Evolutionary conservation across 441 rosid genomes (phyloP).

Genomic region (Populus hybrid): DNA sequence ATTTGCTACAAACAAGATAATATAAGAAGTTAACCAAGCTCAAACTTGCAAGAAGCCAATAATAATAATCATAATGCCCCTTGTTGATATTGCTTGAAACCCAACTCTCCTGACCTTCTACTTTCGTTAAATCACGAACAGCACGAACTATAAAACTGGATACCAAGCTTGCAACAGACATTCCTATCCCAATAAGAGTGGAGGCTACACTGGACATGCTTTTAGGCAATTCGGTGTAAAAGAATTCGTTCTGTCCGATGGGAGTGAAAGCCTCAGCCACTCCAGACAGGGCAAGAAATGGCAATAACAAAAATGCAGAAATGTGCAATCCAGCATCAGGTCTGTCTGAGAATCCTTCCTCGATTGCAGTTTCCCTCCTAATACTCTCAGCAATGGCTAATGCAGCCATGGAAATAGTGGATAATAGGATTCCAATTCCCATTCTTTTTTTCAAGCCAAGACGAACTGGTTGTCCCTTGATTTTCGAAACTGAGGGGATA

Average conservation of each 20-base stretch:
- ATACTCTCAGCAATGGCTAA: conserved; percentile 38
- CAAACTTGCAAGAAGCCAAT: conserved; percentile 24
- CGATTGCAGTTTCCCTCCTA: conserved; percentile 20
- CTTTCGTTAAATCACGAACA: conserved; percentile 1
- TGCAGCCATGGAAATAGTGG: conserved; percentile 22
- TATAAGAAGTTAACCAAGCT: conserved; percentile 22
- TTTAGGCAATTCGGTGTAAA: conserved; percentile 44
- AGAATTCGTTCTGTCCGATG: conserved; percentile 46
- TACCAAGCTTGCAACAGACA: conserved; percentile 12
- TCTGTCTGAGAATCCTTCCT: conserved; percentile 23
- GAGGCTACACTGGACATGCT: conserved; percentile 50
- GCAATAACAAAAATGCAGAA: conserved; percentile 52
- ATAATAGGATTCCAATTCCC: conserved; percentile 41
- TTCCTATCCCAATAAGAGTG: conserved; percentile 1
- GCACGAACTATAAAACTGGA: conserved; percentile 17
- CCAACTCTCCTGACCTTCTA: conserved; percentile 28
- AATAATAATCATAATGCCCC: conserved; percentile 39
- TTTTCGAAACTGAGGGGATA: conserved; percentile 33
- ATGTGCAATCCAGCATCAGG: conserved; percentile 21
- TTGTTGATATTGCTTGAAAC: conserved; percentile 21
- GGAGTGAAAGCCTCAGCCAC: conserved; percentile 36
- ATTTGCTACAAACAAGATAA: conserved; percentile 18
- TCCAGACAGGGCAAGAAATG: conserved; percentile 33
- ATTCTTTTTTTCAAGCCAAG: conserved; percentile 41
- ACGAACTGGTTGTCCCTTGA: conserved; percentile 30